Percentiles rank a stretch among this genome's conserved stretches.
phyloP scores from a whole-genome alignment of 169 alveolate genomes.

The Cryptosporidium tyzzeri region DNA sequence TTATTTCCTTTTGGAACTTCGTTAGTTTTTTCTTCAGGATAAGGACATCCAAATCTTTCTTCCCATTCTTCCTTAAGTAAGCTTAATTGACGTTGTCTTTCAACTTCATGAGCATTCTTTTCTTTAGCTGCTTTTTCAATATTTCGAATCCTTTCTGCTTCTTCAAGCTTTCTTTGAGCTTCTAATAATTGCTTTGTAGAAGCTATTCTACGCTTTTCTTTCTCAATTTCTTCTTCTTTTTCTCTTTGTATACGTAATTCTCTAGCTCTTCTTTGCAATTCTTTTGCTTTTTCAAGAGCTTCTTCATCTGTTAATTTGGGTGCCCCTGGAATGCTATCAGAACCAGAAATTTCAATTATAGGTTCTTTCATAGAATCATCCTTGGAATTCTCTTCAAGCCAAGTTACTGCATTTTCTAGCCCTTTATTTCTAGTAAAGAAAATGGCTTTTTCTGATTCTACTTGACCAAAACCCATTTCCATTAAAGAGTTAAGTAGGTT shows the following conservation, averaged over 20 bases:
- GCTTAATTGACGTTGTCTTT: conserved; percentile 80
- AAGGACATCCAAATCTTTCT: conserved; percentile 80
- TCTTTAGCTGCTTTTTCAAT: conserved; percentile 76
- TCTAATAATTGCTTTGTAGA: conserved; percentile 79
- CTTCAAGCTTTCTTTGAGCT: conserved; percentile 80
- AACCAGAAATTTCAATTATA: conserved; percentile 39
- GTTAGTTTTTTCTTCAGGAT: conserved; percentile 47
- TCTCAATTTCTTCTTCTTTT: conserved; percentile 80
- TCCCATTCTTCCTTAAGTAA: conserved; percentile 79
- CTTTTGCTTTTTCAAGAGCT: conserved; percentile 77
- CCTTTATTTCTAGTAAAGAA: conserved; percentile 69
- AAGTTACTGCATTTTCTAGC: conserved; percentile 76
- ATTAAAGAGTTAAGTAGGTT: conserved; percentile 41
- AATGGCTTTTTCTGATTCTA: conserved; percentile 77
- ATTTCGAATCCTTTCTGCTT: conserved; percentile 77
- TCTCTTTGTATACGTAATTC: conserved; percentile 78
- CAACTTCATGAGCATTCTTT: conserved; percentile 80
- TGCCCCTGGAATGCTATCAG: neutral
- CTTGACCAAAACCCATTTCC: conserved; percentile 78
- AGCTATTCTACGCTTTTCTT: conserved; percentile 77
- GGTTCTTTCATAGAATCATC: conserved; percentile 66
- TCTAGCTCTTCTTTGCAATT: conserved; percentile 77
- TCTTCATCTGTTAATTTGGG: conserved; percentile 78
- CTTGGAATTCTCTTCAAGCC: conserved; percentile 76
- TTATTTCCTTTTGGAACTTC: conserved; percentile 47